Conservation (phyloP, 148 eudicot species). For the Arbutus unedo region DNA sequence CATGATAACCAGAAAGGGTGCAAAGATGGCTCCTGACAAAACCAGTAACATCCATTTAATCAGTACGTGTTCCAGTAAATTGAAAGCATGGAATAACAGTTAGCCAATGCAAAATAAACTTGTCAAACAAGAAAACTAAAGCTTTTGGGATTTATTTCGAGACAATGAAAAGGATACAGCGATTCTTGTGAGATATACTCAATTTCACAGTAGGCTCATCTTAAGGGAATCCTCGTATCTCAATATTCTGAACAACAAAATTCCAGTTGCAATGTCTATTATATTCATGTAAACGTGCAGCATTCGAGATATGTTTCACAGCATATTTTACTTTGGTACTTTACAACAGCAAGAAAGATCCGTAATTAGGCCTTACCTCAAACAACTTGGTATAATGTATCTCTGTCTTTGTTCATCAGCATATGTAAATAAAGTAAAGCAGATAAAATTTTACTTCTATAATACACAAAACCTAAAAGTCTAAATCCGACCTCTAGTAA, state of each 20-base stretch:
- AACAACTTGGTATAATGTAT: not conserved
- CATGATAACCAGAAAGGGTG: slow-evolving; percentile 90
- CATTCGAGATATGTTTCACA: not conserved
- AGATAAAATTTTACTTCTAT: not conserved
- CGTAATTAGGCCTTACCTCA: not conserved
- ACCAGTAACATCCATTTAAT: slow-evolving; percentile 13
- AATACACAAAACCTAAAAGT: not conserved
- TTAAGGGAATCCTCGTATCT: not conserved
- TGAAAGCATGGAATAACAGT: slow-evolving; percentile 9
- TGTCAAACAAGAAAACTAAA: not conserved
- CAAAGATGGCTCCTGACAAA: slow-evolving; percentile 74
- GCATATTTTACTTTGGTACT: not conserved
- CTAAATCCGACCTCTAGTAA: not conserved
- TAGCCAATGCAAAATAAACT: not conserved
- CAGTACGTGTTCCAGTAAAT: not conserved
- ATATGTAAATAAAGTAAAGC: not conserved
- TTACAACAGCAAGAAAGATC: not conserved
- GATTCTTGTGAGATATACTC: not conserved
- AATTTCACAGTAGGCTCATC: not conserved
- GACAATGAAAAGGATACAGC: not conserved
- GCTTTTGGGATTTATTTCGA: not conserved
- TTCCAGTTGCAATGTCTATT: not conserved
- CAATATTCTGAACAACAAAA: not conserved
- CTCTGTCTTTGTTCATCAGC: not conserved
- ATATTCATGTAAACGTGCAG: not conserved